Evolutionary conservation across 2,329 filamentous ascomycete species (phyloP).

Genomic region (Didymella arachidicola): DNA sequence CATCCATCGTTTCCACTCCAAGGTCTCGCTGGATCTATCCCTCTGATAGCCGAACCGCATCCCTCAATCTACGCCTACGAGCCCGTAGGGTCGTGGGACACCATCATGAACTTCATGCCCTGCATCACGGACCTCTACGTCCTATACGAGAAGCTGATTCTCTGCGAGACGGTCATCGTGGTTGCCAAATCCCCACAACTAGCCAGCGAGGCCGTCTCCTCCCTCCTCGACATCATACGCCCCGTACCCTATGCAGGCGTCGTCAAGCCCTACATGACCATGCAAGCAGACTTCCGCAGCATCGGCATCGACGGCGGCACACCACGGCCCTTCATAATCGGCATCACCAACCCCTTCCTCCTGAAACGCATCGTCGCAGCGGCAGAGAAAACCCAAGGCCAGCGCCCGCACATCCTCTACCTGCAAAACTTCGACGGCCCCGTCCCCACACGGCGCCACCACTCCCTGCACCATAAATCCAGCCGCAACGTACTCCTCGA

Average conservation of each 20-base stretch:
- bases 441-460: constrained; percentile 48
- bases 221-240: constrained; percentile 50
- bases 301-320: constrained; percentile 52
- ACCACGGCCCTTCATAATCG: constrained; percentile 50
- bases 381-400: constrained; percentile 44
- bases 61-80: constrained; percentile 52
- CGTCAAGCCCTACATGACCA: constrained; percentile 53
- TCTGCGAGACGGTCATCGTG: constrained; percentile 53
- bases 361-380: constrained; percentile 50
- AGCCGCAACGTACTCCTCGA: constrained; percentile 48
- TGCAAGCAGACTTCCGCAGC: constrained; percentile 54
- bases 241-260: constrained; percentile 53
- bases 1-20: constrained; percentile 53
- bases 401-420: constrained; percentile 50
- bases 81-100: constrained; percentile 51
- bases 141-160: constrained; percentile 51
- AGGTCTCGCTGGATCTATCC: constrained; percentile 43
- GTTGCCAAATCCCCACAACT: constrained; percentile 53
- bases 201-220: constrained; percentile 52
- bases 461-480: constrained; percentile 48
- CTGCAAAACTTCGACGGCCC: constrained; percentile 48
- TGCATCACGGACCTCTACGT: constrained; percentile 53
- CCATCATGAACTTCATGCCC: constrained; percentile 51
- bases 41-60: constrained; percentile 42
- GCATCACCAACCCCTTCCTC: constrained; percentile 54